Percentiles rank a stretch among this genome's conserved stretches.
Evolutionary conservation across 192 early-diverging fungal genomes (phyloP).

Genomic region (Backusella circina): DNA sequence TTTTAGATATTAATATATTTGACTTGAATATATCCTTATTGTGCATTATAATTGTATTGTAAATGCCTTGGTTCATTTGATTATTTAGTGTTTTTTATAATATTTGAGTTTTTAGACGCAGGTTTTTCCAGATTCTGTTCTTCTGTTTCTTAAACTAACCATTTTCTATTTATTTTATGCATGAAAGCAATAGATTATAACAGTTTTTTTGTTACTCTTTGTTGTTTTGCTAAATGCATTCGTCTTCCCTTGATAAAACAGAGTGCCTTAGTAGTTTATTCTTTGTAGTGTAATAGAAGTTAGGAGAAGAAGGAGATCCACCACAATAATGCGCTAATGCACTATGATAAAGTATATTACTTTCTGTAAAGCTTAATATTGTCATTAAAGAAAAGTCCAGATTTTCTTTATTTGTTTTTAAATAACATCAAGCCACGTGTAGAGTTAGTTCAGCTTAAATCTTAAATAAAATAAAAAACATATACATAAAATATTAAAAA

Average conservation of each 20-base stretch:
- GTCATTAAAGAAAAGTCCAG: neutral
- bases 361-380: neutral
- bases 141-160: neutral
- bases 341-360: neutral
- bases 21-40: too few relatives aligned
- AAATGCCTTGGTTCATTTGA: neutral
- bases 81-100: neutral
- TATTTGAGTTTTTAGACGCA: too few relatives aligned
- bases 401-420: neutral
- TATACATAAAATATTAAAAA: slow-evolving; percentile 2
- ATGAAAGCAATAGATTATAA: neutral
- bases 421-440: too few relatives aligned
- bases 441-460: too few relatives aligned
- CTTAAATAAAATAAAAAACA: neutral
- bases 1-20: too few relatives aligned
- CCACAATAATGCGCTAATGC: neutral
- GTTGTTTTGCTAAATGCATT: too few relatives aligned
- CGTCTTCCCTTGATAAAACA: neutral
- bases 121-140: neutral
- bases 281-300: neutral
- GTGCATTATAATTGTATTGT: neutral
- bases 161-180: neutral
- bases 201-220: too few relatives aligned
- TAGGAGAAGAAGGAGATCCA: neutral
- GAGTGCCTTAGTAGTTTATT: neutral